Conservation (phyloP, 306 rosid species). For the Carpinus viminea region DNA sequence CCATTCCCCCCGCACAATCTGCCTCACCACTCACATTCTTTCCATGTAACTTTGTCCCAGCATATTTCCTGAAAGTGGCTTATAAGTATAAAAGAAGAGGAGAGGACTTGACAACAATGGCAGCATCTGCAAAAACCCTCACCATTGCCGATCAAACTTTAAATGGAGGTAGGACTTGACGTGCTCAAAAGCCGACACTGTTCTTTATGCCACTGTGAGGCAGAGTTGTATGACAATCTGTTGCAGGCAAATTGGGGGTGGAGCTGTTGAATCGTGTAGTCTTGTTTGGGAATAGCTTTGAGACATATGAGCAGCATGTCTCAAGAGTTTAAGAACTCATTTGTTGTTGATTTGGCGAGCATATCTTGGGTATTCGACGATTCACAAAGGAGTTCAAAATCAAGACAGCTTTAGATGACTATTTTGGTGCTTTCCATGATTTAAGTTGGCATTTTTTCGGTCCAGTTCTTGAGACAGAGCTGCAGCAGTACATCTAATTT, state of each 20-base stretch:
- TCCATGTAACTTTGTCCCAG: slow-evolving; percentile 5
- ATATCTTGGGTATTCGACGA: slow-evolving; percentile 45
- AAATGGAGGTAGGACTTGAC: slow-evolving; percentile 71
- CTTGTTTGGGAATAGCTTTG: slow-evolving; percentile 81
- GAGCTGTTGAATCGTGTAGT: slow-evolving; percentile 54
- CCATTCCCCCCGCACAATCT: neutral
- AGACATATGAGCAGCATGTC: slow-evolving; percentile 55
- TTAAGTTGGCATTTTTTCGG: slow-evolving; percentile 91
- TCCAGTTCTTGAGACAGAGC: slow-evolving; percentile 37
- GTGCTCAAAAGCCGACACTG: slow-evolving; percentile 53
- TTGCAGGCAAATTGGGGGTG: slow-evolving; percentile 70
- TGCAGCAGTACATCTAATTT: slow-evolving; percentile 37
- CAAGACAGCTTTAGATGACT: slow-evolving; percentile 60
- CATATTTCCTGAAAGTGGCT: neutral
- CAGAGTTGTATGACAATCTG: slow-evolving; percentile 74
- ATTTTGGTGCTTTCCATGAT: slow-evolving; percentile 77
- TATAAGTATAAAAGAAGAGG: neutral
- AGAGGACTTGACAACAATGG: slow-evolving; percentile 42
- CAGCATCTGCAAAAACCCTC: slow-evolving; percentile 52
- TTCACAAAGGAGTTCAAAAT: slow-evolving; percentile 55
- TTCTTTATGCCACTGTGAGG: slow-evolving; percentile 91
- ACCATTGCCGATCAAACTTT: slow-evolving; percentile 18
- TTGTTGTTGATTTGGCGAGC: slow-evolving; percentile 36
- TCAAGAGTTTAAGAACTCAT: slow-evolving; percentile 52
- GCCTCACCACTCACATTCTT: slow-evolving; percentile 7